Conservation (phyloP, 2,329 filamentous ascomycete genomes). For the Passalora sequoiae region DNA sequence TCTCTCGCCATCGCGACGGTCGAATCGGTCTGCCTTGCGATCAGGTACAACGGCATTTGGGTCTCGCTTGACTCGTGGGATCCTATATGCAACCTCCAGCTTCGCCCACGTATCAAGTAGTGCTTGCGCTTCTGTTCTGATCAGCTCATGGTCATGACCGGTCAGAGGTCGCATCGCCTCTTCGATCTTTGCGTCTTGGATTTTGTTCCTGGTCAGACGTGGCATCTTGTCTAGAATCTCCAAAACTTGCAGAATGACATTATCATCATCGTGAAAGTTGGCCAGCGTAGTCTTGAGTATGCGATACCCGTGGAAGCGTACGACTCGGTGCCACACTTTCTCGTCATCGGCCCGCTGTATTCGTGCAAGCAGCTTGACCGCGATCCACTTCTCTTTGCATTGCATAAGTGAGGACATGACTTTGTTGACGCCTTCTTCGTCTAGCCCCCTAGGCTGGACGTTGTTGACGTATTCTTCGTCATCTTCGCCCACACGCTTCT, state of each 20-base stretch:
- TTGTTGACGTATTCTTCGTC: slow-evolving; percentile 95
- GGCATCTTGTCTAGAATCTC: slow-evolving; percentile 86
- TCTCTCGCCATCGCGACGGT: slow-evolving; percentile 51
- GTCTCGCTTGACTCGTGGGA: slow-evolving; percentile 82
- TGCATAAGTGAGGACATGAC: slow-evolving; percentile 97
- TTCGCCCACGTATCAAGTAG: slow-evolving; percentile 83
- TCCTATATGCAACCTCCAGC: slow-evolving; percentile 84
- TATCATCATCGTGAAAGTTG: slow-evolving; percentile 82
- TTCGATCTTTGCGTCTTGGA: slow-evolving; percentile 93
- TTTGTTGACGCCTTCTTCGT: slow-evolving; percentile 80
- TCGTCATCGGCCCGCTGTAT: slow-evolving; percentile 85
- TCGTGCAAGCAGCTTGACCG: slow-evolving; percentile 84
- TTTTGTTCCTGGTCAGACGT: slow-evolving; percentile 91
- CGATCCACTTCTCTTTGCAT: slow-evolving; percentile 99
- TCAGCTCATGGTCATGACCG: slow-evolving; percentile 61
- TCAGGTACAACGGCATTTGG: slow-evolving; percentile 51
- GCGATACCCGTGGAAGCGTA: slow-evolving; percentile 95
- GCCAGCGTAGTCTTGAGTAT: slow-evolving; percentile 83
- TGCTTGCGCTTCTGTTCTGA: slow-evolving; percentile 64
- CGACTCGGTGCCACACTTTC: slow-evolving; percentile 77
- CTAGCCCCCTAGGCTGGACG: slow-evolving; percentile 70
- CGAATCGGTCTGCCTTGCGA: slow-evolving; percentile 60
- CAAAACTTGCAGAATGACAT: slow-evolving; percentile 82
- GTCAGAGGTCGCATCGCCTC: slow-evolving; percentile 65
- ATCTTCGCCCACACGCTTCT: slow-evolving; percentile 86